Evolutionary conservation across 2,329 filamentous ascomycete genomes (phyloP), one percentile per base, ranked within the genome.

Genomic region (Fusarium sp.): DNA sequence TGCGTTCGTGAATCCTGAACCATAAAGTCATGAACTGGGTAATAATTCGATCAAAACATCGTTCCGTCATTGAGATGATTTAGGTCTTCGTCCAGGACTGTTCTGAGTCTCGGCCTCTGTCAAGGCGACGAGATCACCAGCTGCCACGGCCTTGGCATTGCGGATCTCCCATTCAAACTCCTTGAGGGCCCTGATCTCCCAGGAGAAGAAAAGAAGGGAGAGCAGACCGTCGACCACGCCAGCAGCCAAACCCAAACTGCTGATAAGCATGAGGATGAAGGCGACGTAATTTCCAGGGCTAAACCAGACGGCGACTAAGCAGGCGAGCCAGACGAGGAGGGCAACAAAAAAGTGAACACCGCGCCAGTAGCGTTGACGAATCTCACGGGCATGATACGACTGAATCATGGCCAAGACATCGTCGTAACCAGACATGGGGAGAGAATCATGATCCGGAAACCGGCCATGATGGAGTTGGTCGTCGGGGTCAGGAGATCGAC

Each of bases 141-240:
- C 80, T 25, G 84, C 83, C 6, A 82, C 79, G 0, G 85, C 83
- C 72, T 85, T 91, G 14, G 92, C 92, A 80, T 93, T 95, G 60
- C 85, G 86, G 29, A 98, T 92, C 83, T 99, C 97, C 93, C 95
- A 98, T 81, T 97, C 91, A 84, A 98, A 98, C 85, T 99, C 97
- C 78, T 91, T 92, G 64, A 99, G 85, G 5, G 93, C 92, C 68
- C 95, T 89, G 68, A 98, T 84, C 84, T 99, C 97, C 70, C 91
- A 91, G 13, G 93, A 92, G 68, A 98, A 92, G 81, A 99, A 99
- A 58, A 98, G 82, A 0, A 97, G 88, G 0, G 95, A 93, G 81
- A 98, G 94, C 45, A 98, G 83, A 0, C 96, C 95, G 80, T 98
- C 94, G 22, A 98, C 81, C 4, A 95, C 89, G 0, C 96, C 96